A percentile compares a stretch with the other conserved stretches of the same genome.
These are phyloP conservation scores for Aaosphaeria arxii DNA, from an alignment of 2,329 filamentous ascomycete genomes.

Conservation along the genomic window DNA sequence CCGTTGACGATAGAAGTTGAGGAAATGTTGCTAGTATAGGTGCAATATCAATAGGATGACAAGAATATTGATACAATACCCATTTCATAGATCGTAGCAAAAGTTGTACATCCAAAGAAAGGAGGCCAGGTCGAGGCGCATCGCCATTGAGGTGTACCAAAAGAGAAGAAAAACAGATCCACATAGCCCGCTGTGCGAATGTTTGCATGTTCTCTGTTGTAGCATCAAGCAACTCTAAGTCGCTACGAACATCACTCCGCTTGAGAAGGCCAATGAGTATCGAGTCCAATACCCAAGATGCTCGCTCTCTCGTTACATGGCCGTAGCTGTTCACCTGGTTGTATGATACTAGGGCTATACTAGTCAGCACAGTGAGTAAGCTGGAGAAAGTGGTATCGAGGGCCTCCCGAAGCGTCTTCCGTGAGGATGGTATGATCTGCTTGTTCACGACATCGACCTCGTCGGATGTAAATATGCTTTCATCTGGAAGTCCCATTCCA, in stretches of 20 bases:
- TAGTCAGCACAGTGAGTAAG: conserved; percentile 31
- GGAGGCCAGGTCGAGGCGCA: neutral
- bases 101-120: conserved; percentile 7
- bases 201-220: conserved; percentile 22
- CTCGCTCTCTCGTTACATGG: conserved; percentile 10
- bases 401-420: conserved; percentile 28
- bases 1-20: conserved; percentile 27
- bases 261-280: conserved; percentile 21
- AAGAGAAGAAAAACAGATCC: conserved; percentile 21
- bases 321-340: conserved; percentile 16
- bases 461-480: conserved; percentile 17
- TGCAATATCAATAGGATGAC: conserved; percentile 16
- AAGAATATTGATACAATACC: conserved; percentile 21
- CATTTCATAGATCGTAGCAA: conserved; percentile 16
- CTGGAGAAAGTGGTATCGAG: conserved; percentile 34
- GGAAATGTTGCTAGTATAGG: conserved; percentile 22
- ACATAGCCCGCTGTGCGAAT: conserved; percentile 28
- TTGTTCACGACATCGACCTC: conserved; percentile 14
- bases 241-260: conserved; percentile 18
- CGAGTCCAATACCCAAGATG: conserved; percentile 22
- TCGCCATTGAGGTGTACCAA: conserved; percentile 19
- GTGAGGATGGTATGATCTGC: conserved; percentile 20
- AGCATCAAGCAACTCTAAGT: conserved; percentile 19
- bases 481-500: conserved; percentile 27
- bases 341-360: conserved; percentile 22